These are phyloP conservation scores for Climacium dendroides DNA, from an alignment of 225 moss, liverwort and hornwort species.

Conservation along the genomic window DNA sequence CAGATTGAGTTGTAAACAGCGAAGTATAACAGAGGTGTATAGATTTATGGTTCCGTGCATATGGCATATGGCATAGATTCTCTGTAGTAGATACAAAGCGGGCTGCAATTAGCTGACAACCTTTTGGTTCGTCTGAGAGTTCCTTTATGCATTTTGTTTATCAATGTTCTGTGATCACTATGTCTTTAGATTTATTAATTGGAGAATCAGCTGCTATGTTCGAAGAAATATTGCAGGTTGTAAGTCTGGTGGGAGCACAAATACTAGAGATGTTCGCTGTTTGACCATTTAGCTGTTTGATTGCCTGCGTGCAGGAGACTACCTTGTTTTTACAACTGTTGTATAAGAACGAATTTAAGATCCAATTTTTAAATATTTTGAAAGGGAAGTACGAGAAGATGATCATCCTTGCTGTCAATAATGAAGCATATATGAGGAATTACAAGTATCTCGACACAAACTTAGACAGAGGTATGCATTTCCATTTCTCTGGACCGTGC, in stretches of 20 bases:
- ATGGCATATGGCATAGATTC: not conserved
- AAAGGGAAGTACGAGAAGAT: slow-evolving; percentile 58
- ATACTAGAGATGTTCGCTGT: not conserved
- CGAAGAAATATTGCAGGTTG: not conserved
- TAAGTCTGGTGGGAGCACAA: not conserved
- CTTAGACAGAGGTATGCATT: slow-evolving; percentile 78
- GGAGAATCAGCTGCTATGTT: not conserved
- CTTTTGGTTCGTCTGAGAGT: not conserved
- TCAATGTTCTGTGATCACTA: not conserved
- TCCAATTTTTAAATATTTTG: slow-evolving; percentile 42
- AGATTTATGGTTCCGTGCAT: not conserved
- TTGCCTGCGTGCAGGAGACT: slow-evolving; percentile 52
- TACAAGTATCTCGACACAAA: slow-evolving; percentile 53
- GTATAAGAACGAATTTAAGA: slow-evolving; percentile 74
- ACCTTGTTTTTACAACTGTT: slow-evolving; percentile 85
- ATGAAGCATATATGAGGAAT: slow-evolving; percentile 10
- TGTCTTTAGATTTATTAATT: not conserved
- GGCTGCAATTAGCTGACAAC: not conserved
- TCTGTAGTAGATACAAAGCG: not conserved
- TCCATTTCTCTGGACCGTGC: not conserved
- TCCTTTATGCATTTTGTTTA: not conserved
- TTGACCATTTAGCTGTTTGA: not conserved
- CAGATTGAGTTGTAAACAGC: not conserved
- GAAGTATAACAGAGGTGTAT: not conserved
- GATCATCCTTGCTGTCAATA: slow-evolving; percentile 22